Base-by-base conservation (phyloP, 2,329 filamentous ascomycete species). In the Aspergillus sp. region DNA sequence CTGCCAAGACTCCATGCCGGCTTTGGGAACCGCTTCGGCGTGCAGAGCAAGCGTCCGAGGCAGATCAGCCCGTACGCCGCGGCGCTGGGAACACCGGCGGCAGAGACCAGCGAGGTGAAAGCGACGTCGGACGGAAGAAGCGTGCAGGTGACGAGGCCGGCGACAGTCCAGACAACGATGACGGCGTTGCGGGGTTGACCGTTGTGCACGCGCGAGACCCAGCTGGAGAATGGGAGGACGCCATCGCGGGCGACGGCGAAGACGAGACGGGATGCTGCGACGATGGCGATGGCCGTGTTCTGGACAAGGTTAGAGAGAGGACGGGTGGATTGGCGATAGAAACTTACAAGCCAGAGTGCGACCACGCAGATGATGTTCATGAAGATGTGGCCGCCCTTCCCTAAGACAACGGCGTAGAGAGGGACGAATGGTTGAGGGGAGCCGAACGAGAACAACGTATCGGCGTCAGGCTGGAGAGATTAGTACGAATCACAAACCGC, bases 161-260 rank as follows among this genome's bases (percentile, higher is more conserved):
- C 75, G 9, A 83, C 78, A 2, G 58, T 74, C 74, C 81, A 82
- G 57, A 85, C 81, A 9, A 84, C 80, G 16, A 82, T 76, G 41
- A 86, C 78, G 4, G 83, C 82, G 59, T 85, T 84, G 13, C 78
- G 76, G 0, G 83, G 83, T 56, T 85, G 82, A 47, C 82, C 83
- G 20, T 77, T 71, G 7, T 75, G 67, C 2, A 86, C 81, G 16
- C 73, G 66, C 3, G 81, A 78, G 41, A 85, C 83, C 79, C 82
- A 83, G 31, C 74, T 62, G 1, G 81, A 84, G 66, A 79, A 84
- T 0, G 83, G 82, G 2, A 85, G 71, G 17, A 85, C 81, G 32
- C 82, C 81, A 60, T 86, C 83, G 43, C 82, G 77, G 23, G 83
- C 83, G 3, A 86, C 82, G 40, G 82, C 83, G 64, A 84, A 85